Base-by-base conservation (phyloP, 2,329 filamentous ascomycete genomes). In the Clonostachys rosea region DNA sequence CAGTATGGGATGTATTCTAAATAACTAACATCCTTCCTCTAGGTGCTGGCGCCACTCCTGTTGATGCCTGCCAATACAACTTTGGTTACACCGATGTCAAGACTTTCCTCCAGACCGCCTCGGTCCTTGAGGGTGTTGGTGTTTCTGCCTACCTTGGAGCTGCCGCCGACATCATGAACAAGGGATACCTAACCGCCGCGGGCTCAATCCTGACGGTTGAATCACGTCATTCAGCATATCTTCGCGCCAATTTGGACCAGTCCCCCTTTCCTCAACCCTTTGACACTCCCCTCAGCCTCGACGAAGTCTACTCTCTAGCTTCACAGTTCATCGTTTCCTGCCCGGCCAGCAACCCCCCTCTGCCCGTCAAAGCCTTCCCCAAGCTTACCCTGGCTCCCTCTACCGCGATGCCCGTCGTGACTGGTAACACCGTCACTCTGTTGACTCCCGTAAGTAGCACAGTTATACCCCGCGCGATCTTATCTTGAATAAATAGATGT, bases 71-170 rank as follows among this genome's bases (percentile, higher is more conserved):
- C 63, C 74, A 62, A 2, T 87, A 86, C 66, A 57, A 65, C 45
- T 87, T 87, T 42, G 79, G 81, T 42, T 79, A 78, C 49, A 83
- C 81, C 51, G 71, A 75, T 50, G 72, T 75, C 60, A 75, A 79
- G 52, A 66, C 68, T 18, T 84, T 84, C 64, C 66, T 87, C 1
- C 75, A 75, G 5, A 83, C 83, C 2, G 83, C 77, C 24, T 76
- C 76, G 47, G 82, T 88, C 57, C 68, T 87, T 33, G 76, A 85
- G 47, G 83, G 87, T 57, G 74, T 83, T 34, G 76, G 83, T 10
- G 83, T 87, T 67, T 76, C 76, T 2, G 69, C 84, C 5, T 84
- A 83, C 66, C 68, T 86, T 53, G 82, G 84, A 39, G 83, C 81
- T 16, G 83, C 83, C 6, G 74, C 75, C 20, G 69, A 70, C 47